Evolutionary conservation across 148 eudicot genomes (phyloP), one percentile per base, ranked within the genome.

Genomic region (Rhododendron henanense): DNA sequence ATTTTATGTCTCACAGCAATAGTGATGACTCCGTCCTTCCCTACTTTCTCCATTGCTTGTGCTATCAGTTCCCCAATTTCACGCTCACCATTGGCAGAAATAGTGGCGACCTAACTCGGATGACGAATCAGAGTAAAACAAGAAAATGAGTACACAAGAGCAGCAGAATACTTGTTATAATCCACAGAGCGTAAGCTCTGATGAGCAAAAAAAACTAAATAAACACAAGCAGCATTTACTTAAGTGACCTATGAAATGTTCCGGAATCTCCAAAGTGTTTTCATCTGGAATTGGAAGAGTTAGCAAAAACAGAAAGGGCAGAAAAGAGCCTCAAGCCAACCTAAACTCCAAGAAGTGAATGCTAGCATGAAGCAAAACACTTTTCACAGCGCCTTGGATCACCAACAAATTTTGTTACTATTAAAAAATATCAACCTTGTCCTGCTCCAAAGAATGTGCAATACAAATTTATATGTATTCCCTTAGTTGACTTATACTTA

Each of bases 31-130:
- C 99, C 99, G 90, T 95, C 96, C 88, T 94, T 95, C 84, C 99
- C 99, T 87, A 97, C 98, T 94, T 94, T 97, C 88, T 93, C 98
- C 98, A 97, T 94, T 28, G 99, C 98, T 65, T 92, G 88, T 21
- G 98, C 99, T 83, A 97, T 90, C 67, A 95, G 84, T 86, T 97
- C 95, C 82, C 99, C 98, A 88, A 97, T 97, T 86, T 94, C 98
- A 85, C 91, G 93, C 80, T 97, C 99, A 35, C 98, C 98, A 87
- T 95, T 97, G 15, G 99, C 99, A 79, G 98, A 95, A 71, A 97
- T 95, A 86, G 98, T 97, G 59, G 90, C 99, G 83, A 97, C 98
- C 99, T 97, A 87, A 83, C 53, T 44, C 81, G 79, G 55, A 71
- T 63, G 67, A 65, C 53, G 19, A 45, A 21, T 61, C 47, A 61